Percentiles rank a stretch among this genome's conserved stretches.
phyloP scores from a whole-genome alignment of 306 rosid species.

The Oemleria cerasiformis region DNA sequence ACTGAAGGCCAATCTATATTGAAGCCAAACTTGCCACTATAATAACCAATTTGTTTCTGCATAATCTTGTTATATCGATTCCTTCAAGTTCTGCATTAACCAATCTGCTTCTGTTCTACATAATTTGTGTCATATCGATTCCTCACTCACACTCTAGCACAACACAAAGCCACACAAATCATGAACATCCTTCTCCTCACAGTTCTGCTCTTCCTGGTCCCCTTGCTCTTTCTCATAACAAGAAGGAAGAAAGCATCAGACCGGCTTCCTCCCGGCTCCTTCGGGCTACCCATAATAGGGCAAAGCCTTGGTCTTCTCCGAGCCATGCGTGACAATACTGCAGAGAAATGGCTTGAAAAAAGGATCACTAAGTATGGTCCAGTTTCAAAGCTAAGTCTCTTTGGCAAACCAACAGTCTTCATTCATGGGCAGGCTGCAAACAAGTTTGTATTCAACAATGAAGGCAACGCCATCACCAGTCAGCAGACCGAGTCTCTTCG shows the following conservation, averaged over 20 bases:
- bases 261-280: conserved; percentile 72
- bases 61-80: background rate
- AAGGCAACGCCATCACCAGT: conserved; percentile 20
- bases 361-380: conserved; percentile 68
- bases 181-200: conserved; percentile 34
- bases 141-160: background rate
- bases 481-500: conserved; percentile 47
- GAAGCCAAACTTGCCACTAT: background rate
- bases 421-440: conserved; percentile 67
- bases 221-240: conserved; percentile 40
- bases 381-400: conserved; percentile 64
- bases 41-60: background rate
- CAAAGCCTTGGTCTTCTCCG: conserved; percentile 56
- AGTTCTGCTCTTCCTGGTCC: conserved; percentile 37
- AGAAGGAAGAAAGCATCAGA: conserved; percentile 37
- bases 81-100: background rate
- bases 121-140: background rate
- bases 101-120: background rate
- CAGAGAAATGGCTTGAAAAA: conserved; percentile 56
- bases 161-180: conserved; percentile 3
- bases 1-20: too few relatives aligned
- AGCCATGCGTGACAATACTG: conserved; percentile 59
- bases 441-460: conserved; percentile 46
- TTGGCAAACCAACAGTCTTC: conserved; percentile 70
- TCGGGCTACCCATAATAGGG: conserved; percentile 67